Evolutionary conservation across 2,329 filamentous ascomycete species (phyloP).

Genomic region (Pezicula radicicola): DNA sequence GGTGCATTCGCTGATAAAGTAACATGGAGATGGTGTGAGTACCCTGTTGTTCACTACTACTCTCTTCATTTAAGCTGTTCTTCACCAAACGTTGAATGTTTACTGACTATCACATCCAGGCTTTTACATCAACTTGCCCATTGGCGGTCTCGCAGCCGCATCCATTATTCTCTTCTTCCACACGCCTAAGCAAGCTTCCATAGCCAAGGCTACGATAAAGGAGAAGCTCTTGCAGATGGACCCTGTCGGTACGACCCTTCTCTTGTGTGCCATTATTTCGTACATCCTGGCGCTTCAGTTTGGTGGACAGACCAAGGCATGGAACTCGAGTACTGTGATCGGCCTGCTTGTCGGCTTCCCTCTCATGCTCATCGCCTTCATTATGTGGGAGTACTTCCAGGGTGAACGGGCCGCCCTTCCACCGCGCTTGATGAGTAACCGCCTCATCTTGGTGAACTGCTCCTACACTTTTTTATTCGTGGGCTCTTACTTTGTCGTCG

Average conservation of each 20-base stretch:
- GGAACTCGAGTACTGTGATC: slow-evolving; percentile 35
- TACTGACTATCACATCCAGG: no score
- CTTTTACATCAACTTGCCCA: slow-evolving; percentile 33
- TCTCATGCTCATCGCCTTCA: slow-evolving; percentile 25
- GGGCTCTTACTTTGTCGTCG: slow-evolving; percentile 35
- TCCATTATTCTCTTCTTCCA: slow-evolving; percentile 34
- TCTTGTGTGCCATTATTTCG: slow-evolving; percentile 38
- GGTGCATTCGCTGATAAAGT: slow-evolving; percentile 31
- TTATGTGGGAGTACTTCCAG: slow-evolving; percentile 30
- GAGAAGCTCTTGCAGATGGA: slow-evolving; percentile 45
- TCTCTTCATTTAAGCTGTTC: background rate
- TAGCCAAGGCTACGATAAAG: background rate
- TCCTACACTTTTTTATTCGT: slow-evolving; percentile 36
- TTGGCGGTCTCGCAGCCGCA: slow-evolving; percentile 32
- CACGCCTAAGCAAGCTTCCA: background rate
- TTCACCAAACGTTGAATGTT: no score
- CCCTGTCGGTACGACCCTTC: slow-evolving; percentile 35
- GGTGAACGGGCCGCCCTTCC: slow-evolving; percentile 45
- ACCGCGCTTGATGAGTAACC: slow-evolving; percentile 34
- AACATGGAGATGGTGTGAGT: slow-evolving; percentile 30
- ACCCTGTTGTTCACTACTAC: slow-evolving; percentile 13
- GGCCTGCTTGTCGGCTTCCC: slow-evolving; percentile 34
- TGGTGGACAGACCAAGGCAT: slow-evolving; percentile 38
- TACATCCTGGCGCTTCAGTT: slow-evolving; percentile 42
- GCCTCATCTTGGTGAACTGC: slow-evolving; percentile 34